Evolutionary conservation across 192 early-diverging fungal genomes (phyloP).

Genomic region (Mortierella alpina): DNA sequence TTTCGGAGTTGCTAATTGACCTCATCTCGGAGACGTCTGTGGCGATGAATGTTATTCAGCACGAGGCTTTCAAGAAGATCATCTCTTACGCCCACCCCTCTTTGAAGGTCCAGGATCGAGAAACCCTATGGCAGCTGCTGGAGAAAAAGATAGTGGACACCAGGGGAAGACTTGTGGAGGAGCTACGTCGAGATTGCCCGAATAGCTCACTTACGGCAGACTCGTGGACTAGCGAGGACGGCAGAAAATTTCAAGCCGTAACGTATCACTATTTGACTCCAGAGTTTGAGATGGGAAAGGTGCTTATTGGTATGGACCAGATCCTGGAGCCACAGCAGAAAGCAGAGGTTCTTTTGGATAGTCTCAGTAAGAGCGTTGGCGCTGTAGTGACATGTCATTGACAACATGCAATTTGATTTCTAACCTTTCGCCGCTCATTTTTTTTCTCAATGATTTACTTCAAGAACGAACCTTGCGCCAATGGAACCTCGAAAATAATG

Average conservation of each 20-base stretch:
- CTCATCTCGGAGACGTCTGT: slow-evolving; percentile 12
- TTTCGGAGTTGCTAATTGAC: slow-evolving; percentile 11
- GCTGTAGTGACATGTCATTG: neutral
- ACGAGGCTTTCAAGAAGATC: slow-evolving; percentile 7
- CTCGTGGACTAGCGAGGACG: slow-evolving; percentile 17
- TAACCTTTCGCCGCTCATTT: neutral
- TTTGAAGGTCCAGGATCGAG: neutral
- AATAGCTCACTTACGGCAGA: slow-evolving; percentile 18
- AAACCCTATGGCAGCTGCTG: neutral
- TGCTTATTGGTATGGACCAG: slow-evolving; percentile 17
- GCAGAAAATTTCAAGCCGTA: slow-evolving; percentile 13
- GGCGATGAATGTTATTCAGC: slow-evolving; percentile 6
- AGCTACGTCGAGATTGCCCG: slow-evolving; percentile 11
- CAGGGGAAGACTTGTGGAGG: slow-evolving; percentile 2
- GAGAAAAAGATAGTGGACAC: slow-evolving; percentile 1
- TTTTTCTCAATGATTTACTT: neutral
- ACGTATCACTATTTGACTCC: slow-evolving; percentile 17
- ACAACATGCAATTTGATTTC: neutral
- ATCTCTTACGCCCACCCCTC: neutral
- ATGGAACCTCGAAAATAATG: slow-evolving; percentile 6
- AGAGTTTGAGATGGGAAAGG: slow-evolving; percentile 16
- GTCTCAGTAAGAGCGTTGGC: slow-evolving; percentile 5
- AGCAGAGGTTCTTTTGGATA: slow-evolving; percentile 6
- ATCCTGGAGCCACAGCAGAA: slow-evolving; percentile 15
- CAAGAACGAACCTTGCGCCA: neutral